phyloP scores from a whole-genome alignment of 2,329 filamentous ascomycete genomes.

The Xylaria sp. region DNA sequence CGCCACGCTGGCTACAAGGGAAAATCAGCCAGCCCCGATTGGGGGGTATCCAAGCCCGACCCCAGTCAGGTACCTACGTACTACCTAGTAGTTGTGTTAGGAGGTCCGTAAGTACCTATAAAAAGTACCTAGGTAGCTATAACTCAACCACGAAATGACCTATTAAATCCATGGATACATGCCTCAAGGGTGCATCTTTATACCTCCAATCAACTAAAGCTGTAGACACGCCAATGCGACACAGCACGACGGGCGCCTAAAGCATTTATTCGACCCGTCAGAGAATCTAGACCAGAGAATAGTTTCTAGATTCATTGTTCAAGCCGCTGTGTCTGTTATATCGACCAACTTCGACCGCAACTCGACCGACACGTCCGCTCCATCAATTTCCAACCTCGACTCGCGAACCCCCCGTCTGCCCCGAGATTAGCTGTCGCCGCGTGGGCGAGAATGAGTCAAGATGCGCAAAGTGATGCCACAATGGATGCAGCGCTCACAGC shows the following conservation, averaged over 20 bases:
- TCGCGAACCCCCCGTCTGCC: slow-evolving; percentile 19
- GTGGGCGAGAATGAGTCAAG: slow-evolving; percentile 52
- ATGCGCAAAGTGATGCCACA: slow-evolving; percentile 48
- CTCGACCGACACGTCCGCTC: slow-evolving; percentile 16
- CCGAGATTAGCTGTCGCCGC: slow-evolving; percentile 40
- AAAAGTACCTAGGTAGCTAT: neutral
- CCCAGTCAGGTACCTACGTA: neutral
- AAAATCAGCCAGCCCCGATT: slow-evolving; percentile 41
- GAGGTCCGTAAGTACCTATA: slow-evolving; percentile 2
- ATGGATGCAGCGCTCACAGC: slow-evolving; percentile 46
- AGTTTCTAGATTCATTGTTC: slow-evolving; percentile 1
- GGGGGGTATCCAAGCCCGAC: neutral
- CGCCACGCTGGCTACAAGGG: slow-evolving; percentile 48
- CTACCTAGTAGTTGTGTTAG: neutral
- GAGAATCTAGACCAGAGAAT: slow-evolving; percentile 8
- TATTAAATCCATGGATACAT: slow-evolving; percentile 3
- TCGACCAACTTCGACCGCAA: slow-evolving; percentile 5
- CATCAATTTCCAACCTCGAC: slow-evolving; percentile 24
- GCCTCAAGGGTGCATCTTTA: neutral
- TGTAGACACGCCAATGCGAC: slow-evolving; percentile 32
- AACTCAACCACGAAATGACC: neutral
- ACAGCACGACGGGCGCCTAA: slow-evolving; percentile 21
- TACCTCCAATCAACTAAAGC: slow-evolving; percentile 26
- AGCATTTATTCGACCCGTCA: slow-evolving; percentile 27
- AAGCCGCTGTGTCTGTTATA: slow-evolving; percentile 6